These are phyloP conservation scores for Solioccasus polychromus DNA, from an alignment of 768 basidiomycete genomes.

Conservation along the genomic window DNA sequence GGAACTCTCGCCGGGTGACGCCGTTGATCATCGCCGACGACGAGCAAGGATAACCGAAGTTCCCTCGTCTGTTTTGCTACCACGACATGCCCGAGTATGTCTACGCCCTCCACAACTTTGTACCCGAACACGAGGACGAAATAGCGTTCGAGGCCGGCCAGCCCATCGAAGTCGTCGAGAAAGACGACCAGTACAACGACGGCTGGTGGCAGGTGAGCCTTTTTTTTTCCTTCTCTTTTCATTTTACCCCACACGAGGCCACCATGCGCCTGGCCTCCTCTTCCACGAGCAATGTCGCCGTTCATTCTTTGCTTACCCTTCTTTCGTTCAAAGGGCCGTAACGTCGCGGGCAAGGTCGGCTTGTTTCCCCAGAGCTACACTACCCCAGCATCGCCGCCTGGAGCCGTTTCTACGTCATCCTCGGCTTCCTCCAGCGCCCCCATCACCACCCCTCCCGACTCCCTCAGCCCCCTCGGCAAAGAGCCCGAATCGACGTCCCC, in stretches of 20 bases:
- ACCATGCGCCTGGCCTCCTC: conserved; percentile 19
- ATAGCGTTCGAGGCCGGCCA: conserved; percentile 83
- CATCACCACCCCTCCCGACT: conserved; percentile 17
- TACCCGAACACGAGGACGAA: conserved; percentile 94
- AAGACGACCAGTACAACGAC: conserved; percentile 89
- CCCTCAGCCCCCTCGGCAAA: conserved; percentile 47
- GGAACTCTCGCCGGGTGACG: too few relatives aligned
- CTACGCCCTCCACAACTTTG: conserved; percentile 84
- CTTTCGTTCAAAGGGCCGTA: conserved; percentile 63
- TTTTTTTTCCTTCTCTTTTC: background rate
- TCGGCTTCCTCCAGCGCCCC: conserved; percentile 27
- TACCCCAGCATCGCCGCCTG: conserved; percentile 48
- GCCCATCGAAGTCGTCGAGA: conserved; percentile 85
- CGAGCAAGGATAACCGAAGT: too few relatives aligned
- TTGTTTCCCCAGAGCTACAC: conserved; percentile 93
- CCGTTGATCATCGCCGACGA: conserved; percentile 18
- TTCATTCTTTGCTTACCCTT: conserved; percentile 23
- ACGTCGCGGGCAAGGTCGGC: conserved; percentile 76
- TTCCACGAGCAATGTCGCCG: conserved; percentile 19
- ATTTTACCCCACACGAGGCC: conserved; percentile 13
- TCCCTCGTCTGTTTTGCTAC: background rate
- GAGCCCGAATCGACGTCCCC: conserved; percentile 42
- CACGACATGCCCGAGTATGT: conserved; percentile 73
- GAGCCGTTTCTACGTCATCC: conserved; percentile 23
- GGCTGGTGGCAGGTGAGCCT: conserved; percentile 87